Evolutionary conservation across 805 yeast genomes (phyloP).

Genomic region (Torulaspora franciscae): DNA sequence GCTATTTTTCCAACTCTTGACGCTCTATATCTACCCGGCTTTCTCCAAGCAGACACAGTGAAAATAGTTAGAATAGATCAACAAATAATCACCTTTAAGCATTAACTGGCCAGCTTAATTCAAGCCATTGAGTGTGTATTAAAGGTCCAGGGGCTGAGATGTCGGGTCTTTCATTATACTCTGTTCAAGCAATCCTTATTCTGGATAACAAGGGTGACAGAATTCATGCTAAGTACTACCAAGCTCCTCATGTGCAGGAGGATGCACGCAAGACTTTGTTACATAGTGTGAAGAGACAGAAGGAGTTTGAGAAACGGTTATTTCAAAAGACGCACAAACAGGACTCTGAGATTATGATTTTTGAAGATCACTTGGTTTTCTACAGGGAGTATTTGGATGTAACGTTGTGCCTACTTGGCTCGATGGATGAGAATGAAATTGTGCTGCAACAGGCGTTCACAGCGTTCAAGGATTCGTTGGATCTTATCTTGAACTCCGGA

Average conservation of each 20-base stretch:
- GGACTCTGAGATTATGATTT: constrained; percentile 72
- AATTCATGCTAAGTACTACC: constrained; percentile 79
- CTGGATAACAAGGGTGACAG: constrained; percentile 79
- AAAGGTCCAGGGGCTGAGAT: constrained; percentile 5
- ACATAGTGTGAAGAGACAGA: constrained; percentile 56
- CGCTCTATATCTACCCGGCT: not conserved
- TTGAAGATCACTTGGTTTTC: constrained; percentile 74
- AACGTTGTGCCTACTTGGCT: constrained; percentile 63
- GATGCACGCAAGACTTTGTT: constrained; percentile 29
- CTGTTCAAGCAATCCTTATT: constrained; percentile 74
- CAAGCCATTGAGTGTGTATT: not conserved
- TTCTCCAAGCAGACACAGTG: not conserved
- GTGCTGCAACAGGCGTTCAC: constrained; percentile 68
- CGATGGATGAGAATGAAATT: constrained; percentile 78
- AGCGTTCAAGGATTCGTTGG: constrained; percentile 78
- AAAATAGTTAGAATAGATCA: constrained; percentile 4
- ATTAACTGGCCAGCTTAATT: not conserved
- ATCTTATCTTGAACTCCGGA: constrained; percentile 57
- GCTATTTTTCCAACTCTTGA: not conserved
- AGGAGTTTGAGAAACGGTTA: constrained; percentile 67
- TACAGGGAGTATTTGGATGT: constrained; percentile 82
- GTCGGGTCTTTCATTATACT: constrained; percentile 61
- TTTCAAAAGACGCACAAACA: constrained; percentile 74
- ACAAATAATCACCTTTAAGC: not conserved
- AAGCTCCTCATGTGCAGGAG: constrained; percentile 49